Evolutionary conservation across 108 stramenopile species (phyloP).

Genomic region (Skeletonema grethae): DNA sequence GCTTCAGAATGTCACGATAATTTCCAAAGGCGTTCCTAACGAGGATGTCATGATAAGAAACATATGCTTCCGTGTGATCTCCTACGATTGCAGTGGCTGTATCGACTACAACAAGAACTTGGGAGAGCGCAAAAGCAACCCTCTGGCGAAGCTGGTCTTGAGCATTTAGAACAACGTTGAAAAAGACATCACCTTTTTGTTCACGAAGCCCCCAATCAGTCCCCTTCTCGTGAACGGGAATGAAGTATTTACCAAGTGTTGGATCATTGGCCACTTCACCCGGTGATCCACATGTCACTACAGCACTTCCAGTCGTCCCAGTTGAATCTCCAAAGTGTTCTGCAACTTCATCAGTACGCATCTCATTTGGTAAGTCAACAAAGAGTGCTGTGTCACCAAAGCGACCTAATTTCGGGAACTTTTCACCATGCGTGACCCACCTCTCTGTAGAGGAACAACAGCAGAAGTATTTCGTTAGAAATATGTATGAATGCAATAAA

Average conservation of each 20-base stretch:
- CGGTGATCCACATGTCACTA: conserved; percentile 58
- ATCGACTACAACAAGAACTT: conserved; percentile 36
- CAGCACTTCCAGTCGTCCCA: conserved; percentile 10
- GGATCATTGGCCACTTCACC: conserved; percentile 69
- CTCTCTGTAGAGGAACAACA: neutral
- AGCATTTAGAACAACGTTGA: conserved; percentile 29
- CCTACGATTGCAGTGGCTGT: conserved; percentile 15
- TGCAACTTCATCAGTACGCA: conserved; percentile 33
- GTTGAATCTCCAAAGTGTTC: conserved; percentile 16
- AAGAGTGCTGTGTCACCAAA: conserved; percentile 30
- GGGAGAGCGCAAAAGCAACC: conserved; percentile 73
- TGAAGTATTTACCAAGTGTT: conserved; percentile 22
- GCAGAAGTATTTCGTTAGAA: neutral
- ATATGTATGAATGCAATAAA: neutral
- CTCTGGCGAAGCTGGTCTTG: conserved; percentile 80
- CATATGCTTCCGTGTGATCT: conserved; percentile 41
- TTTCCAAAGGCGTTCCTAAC: conserved; percentile 80
- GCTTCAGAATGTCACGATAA: conserved; percentile 65
- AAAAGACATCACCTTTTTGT: conserved; percentile 48
- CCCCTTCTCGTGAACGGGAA: conserved; percentile 1
- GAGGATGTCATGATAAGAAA: conserved; percentile 58
- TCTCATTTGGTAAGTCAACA: conserved; percentile 33
- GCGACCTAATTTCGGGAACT: neutral
- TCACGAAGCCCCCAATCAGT: conserved; percentile 25
- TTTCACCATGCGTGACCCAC: neutral